These are phyloP conservation scores for Diaporthe citriasiana DNA, from an alignment of 2,329 filamentous ascomycete species.

Conservation along the genomic window DNA sequence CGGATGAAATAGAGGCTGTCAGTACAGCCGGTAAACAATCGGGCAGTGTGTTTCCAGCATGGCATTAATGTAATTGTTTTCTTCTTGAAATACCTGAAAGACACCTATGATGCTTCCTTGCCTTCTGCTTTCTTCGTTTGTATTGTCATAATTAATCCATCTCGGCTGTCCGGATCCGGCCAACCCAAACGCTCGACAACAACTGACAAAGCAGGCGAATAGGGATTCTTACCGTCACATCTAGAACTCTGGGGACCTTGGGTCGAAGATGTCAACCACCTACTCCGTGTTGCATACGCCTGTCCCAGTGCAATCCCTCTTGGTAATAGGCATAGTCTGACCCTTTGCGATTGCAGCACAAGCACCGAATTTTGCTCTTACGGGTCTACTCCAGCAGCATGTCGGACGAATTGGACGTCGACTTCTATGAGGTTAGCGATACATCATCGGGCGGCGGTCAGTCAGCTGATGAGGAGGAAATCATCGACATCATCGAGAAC, in stretches of 20 bases:
- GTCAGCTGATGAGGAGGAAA: background rate
- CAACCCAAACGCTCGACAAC: background rate
- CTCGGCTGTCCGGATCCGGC: background rate
- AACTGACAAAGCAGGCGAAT: background rate
- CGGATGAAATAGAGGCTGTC: conserved; percentile 3
- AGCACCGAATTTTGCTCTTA: background rate
- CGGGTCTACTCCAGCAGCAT: background rate
- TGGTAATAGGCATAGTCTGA: background rate
- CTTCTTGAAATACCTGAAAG: background rate
- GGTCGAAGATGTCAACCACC: no score
- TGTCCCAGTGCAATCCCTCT: background rate
- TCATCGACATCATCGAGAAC: background rate
- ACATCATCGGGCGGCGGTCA: conserved; percentile 3
- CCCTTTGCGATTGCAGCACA: no score
- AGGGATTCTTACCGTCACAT: background rate
- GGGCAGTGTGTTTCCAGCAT: background rate
- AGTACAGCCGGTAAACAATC: background rate
- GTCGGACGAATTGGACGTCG: background rate
- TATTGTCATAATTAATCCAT: background rate
- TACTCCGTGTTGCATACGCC: background rate
- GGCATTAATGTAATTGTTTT: background rate
- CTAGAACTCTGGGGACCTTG: background rate
- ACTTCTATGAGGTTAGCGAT: background rate
- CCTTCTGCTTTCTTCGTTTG: background rate
- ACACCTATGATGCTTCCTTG: no score